A percentile compares a stretch with the other conserved stretches of the same genome.
Conservation (phyloP, 2,329 filamentous ascomycete genomes). For the Exophiala dermatitidis region DNA sequence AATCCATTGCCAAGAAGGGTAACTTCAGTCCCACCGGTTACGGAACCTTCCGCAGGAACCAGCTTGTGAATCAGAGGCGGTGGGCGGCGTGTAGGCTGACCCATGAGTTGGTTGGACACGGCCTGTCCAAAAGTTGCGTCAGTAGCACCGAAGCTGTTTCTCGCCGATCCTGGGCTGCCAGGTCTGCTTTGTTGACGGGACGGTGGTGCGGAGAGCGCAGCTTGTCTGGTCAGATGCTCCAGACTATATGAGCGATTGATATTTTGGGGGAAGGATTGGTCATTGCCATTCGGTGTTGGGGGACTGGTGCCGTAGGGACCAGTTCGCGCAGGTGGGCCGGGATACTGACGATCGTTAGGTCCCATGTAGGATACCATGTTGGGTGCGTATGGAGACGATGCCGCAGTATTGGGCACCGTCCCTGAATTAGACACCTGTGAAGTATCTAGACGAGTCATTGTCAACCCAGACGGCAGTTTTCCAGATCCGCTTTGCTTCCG, state of each 20-base stretch:
- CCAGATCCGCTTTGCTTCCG: constrained; percentile 65
- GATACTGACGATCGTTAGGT: constrained; percentile 42
- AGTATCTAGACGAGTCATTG: constrained; percentile 76
- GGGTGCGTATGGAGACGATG: constrained; percentile 39
- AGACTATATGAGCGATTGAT: constrained; percentile 55
- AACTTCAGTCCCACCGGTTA: constrained; percentile 77
- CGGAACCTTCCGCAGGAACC: constrained; percentile 74
- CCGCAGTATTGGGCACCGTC: constrained; percentile 35
- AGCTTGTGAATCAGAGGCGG: constrained; percentile 69
- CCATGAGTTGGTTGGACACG: constrained; percentile 27
- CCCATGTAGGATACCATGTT: constrained; percentile 33
- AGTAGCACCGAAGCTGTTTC: constrained; percentile 39
- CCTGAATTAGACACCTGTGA: constrained; percentile 31
- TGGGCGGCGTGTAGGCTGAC: constrained; percentile 43
- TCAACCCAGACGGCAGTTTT: constrained; percentile 64
- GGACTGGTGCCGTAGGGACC: constrained; percentile 53
- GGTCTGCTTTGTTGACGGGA: constrained; percentile 70
- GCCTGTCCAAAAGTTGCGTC: constrained; percentile 30
- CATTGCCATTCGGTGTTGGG: constrained; percentile 58
- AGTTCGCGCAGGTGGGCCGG: constrained; percentile 37
- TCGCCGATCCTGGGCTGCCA: constrained; percentile 57
- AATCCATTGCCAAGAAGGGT: constrained; percentile 77
- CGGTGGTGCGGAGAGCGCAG: constrained; percentile 63
- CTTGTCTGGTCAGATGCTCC: constrained; percentile 57
- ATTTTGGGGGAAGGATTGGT: constrained; percentile 53